Conservation (phyloP, 768 basidiomycete species). For the Lanmaoa rubissima region DNA sequence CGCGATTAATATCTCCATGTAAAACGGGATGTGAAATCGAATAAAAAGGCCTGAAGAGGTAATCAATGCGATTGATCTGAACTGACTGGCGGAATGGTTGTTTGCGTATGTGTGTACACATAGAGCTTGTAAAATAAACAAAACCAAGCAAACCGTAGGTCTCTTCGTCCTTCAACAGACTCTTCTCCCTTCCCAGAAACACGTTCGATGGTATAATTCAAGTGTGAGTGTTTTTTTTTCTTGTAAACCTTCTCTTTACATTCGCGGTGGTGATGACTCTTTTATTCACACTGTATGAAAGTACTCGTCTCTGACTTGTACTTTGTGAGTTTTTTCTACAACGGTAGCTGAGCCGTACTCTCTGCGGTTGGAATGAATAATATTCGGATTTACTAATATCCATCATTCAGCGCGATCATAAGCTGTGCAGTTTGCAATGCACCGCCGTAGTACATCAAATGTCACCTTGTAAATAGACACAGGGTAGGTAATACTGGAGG, state of each 20-base stretch:
- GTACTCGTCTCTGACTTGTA: slow-evolving; percentile 38
- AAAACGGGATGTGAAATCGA: background rate
- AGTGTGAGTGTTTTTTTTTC: slow-evolving; percentile 20
- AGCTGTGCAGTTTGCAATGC: background rate
- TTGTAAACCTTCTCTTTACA: slow-evolving; percentile 1
- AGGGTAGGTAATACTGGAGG: background rate
- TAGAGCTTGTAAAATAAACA: slow-evolving; percentile 17
- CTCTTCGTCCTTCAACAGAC: background rate
- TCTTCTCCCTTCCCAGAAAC: background rate
- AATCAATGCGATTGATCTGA: background rate
- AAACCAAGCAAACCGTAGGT: slow-evolving; percentile 3
- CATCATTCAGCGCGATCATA: background rate
- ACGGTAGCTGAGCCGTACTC: slow-evolving; percentile 72
- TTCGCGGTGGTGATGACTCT: slow-evolving; percentile 49
- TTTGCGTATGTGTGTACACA: slow-evolving; percentile 18
- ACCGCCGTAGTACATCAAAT: background rate
- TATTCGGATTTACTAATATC: slow-evolving; percentile 9
- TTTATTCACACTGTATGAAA: slow-evolving; percentile 79
- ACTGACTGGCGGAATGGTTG: background rate
- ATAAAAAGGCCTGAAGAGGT: background rate
- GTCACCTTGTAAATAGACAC: background rate
- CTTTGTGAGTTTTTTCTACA: slow-evolving; percentile 68
- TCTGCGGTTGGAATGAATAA: slow-evolving; percentile 2
- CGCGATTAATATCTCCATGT: background rate
- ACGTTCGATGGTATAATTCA: background rate